Percentiles rank a stretch among this genome's conserved stretches.
Evolutionary conservation across 31 red algal species (phyloP).

Genomic region (Odonthalia washingtoniensis): DNA sequence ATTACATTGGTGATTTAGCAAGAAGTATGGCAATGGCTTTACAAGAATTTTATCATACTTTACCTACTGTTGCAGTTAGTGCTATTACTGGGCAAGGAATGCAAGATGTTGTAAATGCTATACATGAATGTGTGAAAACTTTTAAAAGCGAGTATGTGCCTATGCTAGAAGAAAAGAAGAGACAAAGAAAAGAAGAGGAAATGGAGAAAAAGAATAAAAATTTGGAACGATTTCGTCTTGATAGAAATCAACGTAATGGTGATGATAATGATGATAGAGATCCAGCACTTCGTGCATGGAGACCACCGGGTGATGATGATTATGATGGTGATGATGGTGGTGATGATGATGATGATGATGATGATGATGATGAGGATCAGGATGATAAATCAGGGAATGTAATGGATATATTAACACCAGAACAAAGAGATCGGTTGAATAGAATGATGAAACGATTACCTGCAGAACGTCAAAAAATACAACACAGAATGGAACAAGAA

Average conservation of each 20-base stretch:
- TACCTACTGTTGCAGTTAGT: constrained; percentile 79
- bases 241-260: too few species aligned
- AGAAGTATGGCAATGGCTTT: constrained; percentile 94
- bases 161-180: constrained; percentile 48
- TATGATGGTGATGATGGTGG: constrained; percentile 2
- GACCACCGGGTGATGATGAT: not conserved
- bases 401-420: not conserved
- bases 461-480: too few species aligned
- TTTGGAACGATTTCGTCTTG: constrained; percentile 35
- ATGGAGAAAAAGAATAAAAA: constrained; percentile 35
- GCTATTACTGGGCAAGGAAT: constrained; percentile 91
- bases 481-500: too few species aligned
- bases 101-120: constrained; percentile 57
- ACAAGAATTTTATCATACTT: constrained; percentile 88
- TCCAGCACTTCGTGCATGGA: not conserved
- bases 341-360: not conserved
- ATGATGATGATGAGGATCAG: not conserved
- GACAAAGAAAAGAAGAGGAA: constrained; percentile 34
- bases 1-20: constrained; percentile 81
- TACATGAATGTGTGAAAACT: constrained; percentile 66
- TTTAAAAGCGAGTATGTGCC: constrained; percentile 79
- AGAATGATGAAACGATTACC: not conserved
- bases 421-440: not conserved
- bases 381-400: not conserved
- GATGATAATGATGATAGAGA: not conserved